Evolutionary conservation across 768 basidiomycete genomes (phyloP), one percentile per base, ranked within the genome.

Genomic region (Russula brevipes): DNA sequence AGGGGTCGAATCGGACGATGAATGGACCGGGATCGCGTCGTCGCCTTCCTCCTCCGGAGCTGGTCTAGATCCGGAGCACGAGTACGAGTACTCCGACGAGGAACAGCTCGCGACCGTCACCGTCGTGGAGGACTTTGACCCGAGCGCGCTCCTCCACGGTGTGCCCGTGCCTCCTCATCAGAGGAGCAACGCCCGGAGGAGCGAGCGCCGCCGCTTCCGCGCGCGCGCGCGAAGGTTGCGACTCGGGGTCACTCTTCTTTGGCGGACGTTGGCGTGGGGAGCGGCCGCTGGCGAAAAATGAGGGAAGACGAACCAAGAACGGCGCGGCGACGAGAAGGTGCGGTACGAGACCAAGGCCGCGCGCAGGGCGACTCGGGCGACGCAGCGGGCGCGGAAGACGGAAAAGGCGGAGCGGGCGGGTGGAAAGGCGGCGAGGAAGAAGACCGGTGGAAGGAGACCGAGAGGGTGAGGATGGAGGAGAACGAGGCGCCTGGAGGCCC

Each of bases 121-220:
- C 16, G 86, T 97, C 54, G 86, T 91, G 14, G 91, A 97, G 72
- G 92, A 97, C 72, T 91, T 96, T 72, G 91, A 95, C 72, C 85
- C 89, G 24, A 80, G 83, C 69, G 74, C 78, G 49, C 73, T 86
- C 71, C 78, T 82, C 38, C 81, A 85, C 66, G 85, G 79, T 70
- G 69, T 47, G 11, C 14, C 31, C 14, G 12, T 0, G 12, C 11
- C 19, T 11, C 3, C n/a, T 6, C 19, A 4, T 12, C 45, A 16
- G 61, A 60, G 12, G 61, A 59, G 33, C n/a, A n/a, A 3, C 19
- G 16, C 1, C 14, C 41, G n/a, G 65, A 69, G 53, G 24, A 52
- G 33, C 56, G 63, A 54, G 41, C 47, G 50, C 33, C 58, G 16
- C 59, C 52, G n/a, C 31, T 63, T 5, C 75, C 72, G 59, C 67